Percentiles rank a stretch among this genome's conserved stretches.
phyloP scores from a whole-genome alignment of 1,139 yeast species.

The Kazachstania sp. region DNA sequence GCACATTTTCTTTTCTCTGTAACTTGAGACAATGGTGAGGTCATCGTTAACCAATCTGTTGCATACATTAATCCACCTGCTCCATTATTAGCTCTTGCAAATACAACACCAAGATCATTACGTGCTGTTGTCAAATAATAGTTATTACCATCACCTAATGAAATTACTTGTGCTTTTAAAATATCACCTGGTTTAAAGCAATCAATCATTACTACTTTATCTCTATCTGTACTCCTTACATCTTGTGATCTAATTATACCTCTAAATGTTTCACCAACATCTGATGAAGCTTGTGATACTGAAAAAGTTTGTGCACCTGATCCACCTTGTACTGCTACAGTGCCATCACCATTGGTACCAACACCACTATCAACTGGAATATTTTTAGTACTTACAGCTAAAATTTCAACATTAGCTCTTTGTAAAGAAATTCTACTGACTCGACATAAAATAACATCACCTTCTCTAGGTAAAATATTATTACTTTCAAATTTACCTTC shows the following conservation, averaged over 20 bases:
- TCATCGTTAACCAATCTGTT: slow-evolving; percentile 94
- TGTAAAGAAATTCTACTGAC: slow-evolving; percentile 55
- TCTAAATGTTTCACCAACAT: slow-evolving; percentile 83
- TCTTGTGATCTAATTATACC: slow-evolving; percentile 86
- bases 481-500: slow-evolving; percentile 7
- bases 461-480: slow-evolving; percentile 69
- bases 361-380: slow-evolving; percentile 51
- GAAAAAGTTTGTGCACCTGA: slow-evolving; percentile 45
- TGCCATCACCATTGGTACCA: slow-evolving; percentile 50
- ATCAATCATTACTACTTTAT: slow-evolving; percentile 68
- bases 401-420: slow-evolving; percentile 76
- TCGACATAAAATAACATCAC: slow-evolving; percentile 71
- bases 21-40: slow-evolving; percentile 66
- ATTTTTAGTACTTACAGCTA: slow-evolving; percentile 63
- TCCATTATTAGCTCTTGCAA: slow-evolving; percentile 64
- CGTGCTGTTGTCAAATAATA: slow-evolving; percentile 85
- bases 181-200: slow-evolving; percentile 89
- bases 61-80: slow-evolving; percentile 82
- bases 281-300: slow-evolving; percentile 46
- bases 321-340: slow-evolving; percentile 46
- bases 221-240: slow-evolving; percentile 84
- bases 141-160: slow-evolving; percentile 88
- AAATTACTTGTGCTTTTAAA: slow-evolving; percentile 70
- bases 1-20: slow-evolving; percentile 86
- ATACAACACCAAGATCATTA: slow-evolving; percentile 88